Evolutionary conservation across 805 yeast genomes (phyloP), one percentile per base, ranked within the genome.

Genomic region (Starmerella kuoi): DNA sequence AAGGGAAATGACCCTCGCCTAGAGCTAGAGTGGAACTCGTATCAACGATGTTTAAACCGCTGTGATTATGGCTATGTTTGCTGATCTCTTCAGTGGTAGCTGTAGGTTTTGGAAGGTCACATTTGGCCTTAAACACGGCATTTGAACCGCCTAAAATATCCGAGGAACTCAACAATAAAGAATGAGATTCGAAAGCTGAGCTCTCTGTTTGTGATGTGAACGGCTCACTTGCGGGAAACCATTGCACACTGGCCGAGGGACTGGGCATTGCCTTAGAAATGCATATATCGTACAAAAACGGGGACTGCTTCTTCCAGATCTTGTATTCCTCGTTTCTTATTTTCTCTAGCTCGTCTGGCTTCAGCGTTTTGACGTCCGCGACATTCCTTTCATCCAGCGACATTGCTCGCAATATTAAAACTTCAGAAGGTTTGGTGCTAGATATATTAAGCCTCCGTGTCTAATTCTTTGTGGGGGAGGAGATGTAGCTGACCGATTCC

Each of bases 231-330:
- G 72, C 77, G 1, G 81, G 81, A 38, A 74, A 67, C 74, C 79
- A 77, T 56, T 75, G 75, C 11, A 73, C 68, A 3, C 78, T 64
- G 31, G 75, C 55, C 3, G 79, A 70, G 3, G 83, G 82, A 79
- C 80, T 74, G 20, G 67, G 57, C 30, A 74, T 61, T 5, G 80
- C 67, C 30, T 70, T 62, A 5, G 80, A 70, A 31, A 69, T 64
- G 15, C 77, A 60, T 34, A 72, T 66, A 46, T 73, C 77, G 58
- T 77, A 77, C 30, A 76, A 60, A 36, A 68, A 64, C 8, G 79
- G 79, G 2, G 74, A 59, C 51, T 76, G 77, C 53, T 76, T 76
- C 64, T 77, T 77, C 80, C 81, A 77, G 26, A 69, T 61, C 38
- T 71, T 63, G 61, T 76, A 77, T 40, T 71, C 71, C 57, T 49